Evolutionary conservation across 2,329 filamentous ascomycete species (phyloP).

Genomic region (Neurospora crassa): DNA sequence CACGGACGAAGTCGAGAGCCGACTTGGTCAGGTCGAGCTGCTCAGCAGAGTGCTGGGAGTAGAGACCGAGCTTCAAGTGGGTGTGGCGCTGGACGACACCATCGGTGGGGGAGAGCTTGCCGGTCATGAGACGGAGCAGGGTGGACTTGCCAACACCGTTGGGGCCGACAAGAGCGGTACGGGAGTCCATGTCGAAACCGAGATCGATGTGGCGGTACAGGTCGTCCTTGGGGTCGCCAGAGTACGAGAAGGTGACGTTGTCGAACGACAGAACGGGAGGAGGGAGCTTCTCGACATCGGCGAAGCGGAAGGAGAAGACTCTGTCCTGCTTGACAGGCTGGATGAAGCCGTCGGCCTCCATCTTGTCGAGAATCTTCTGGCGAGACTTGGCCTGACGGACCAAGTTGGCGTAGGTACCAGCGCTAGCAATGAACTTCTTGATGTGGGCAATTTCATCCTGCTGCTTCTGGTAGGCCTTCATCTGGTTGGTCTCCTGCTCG

Average conservation of each 20-base stretch:
- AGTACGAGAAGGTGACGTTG: conserved; percentile 97
- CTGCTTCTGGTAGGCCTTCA: conserved; percentile 98
- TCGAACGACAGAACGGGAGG: conserved; percentile 95
- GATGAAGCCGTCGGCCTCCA: conserved; percentile 99
- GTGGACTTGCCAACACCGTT: conserved; percentile 99
- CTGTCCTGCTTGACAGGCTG: conserved; percentile 77
- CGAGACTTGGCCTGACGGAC: conserved; percentile 97
- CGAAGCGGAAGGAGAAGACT: conserved; percentile 96
- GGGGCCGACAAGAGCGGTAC: conserved; percentile 91
- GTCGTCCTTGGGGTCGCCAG: conserved; percentile 78
- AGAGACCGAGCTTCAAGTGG: conserved; percentile 95
- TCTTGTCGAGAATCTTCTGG: conserved; percentile 99
- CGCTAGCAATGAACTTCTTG: conserved; percentile 99
- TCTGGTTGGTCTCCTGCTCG: conserved; percentile 96
- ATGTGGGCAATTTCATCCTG: conserved; percentile 99
- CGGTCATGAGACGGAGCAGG: conserved; percentile 90
- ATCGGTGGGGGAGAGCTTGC: conserved; percentile 75
- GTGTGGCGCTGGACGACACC: conserved; percentile 86
- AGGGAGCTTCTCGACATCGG: conserved; percentile 97
- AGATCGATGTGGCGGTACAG: conserved; percentile 95
- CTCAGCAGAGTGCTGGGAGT: conserved; percentile 97
- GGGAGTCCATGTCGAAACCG: conserved; percentile 99
- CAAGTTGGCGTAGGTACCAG: conserved; percentile 99
- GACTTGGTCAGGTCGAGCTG: conserved; percentile 98
- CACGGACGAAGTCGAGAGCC: conserved; percentile 91